A percentile compares a stretch with the other conserved stretches of the same genome.
phyloP scores from a whole-genome alignment of 2,329 filamentous ascomycete species.

The Dissoconium aciculare region DNA sequence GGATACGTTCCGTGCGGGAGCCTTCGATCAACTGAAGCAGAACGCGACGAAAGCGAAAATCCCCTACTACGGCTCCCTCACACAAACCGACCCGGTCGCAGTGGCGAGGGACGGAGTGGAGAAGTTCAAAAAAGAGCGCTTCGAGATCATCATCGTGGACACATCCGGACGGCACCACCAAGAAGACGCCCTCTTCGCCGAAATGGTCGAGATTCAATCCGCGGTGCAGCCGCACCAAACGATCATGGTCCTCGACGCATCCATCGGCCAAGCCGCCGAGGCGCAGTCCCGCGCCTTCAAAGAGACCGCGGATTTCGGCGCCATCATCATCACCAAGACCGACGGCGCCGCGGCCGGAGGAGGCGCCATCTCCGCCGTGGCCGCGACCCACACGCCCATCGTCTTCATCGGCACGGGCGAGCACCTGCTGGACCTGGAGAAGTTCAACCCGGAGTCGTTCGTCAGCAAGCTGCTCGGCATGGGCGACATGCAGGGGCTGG shows the following conservation, averaged over 20 bases:
- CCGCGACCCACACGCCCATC: constrained; percentile 89
- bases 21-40: constrained; percentile 96
- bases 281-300: constrained; percentile 94
- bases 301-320: constrained; percentile 88
- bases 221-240: constrained; percentile 90
- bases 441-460: constrained; percentile 84
- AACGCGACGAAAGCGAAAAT: constrained; percentile 99
- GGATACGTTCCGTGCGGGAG: constrained; percentile 95
- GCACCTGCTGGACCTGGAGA: constrained; percentile 88
- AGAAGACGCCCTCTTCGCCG: constrained; percentile 85
- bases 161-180: constrained; percentile 91
- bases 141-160: constrained; percentile 97
- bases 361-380: constrained; percentile 93
- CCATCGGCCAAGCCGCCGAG: constrained; percentile 91
- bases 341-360: constrained; percentile 91
- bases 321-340: constrained; percentile 98
- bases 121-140: constrained; percentile 97
- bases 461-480: constrained; percentile 89
- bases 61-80: constrained; percentile 92
- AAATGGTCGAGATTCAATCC: constrained; percentile 92
- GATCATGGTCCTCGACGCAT: constrained; percentile 94
- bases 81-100: constrained; percentile 85
- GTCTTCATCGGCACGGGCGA: constrained; percentile 97
- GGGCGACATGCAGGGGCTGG: constrained; percentile 88
- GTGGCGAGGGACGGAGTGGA: constrained; percentile 93